Evolutionary conservation across 345 rosid genomes (phyloP).

Genomic region (Pistacia atlantica): DNA sequence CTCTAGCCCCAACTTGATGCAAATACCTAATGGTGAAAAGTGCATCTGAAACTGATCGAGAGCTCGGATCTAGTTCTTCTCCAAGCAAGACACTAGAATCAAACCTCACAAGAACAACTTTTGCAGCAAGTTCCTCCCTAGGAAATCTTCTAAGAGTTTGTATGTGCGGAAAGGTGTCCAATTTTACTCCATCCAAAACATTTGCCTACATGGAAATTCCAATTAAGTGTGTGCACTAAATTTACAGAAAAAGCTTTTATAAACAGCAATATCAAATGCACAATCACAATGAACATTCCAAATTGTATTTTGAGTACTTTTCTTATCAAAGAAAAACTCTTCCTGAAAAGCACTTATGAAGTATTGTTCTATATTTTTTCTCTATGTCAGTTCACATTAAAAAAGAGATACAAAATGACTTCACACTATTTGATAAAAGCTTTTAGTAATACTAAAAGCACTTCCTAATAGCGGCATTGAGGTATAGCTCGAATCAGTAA

Average conservation of each 20-base stretch:
- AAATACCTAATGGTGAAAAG: conserved; percentile 52
- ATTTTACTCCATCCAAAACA: conserved; percentile 30
- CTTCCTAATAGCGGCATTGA: too few relatives aligned
- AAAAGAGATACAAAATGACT: too few relatives aligned
- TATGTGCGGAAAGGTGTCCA: conserved; percentile 45
- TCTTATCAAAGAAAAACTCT: too few relatives aligned
- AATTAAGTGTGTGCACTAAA: conserved; percentile 13
- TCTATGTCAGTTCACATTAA: too few relatives aligned
- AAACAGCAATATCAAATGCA: too few relatives aligned
- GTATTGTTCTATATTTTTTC: too few relatives aligned
- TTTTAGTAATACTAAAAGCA: too few relatives aligned
- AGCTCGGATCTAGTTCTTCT: conserved; percentile 37
- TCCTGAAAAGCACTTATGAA: too few relatives aligned
- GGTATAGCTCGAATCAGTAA: background rate
- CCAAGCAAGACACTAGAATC: conserved; percentile 50
- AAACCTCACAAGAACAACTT: conserved; percentile 74
- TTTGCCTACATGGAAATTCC: conserved; percentile 33
- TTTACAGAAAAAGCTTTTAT: background rate
- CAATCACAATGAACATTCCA: too few relatives aligned
- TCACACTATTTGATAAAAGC: too few relatives aligned
- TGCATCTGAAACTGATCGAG: conserved; percentile 37
- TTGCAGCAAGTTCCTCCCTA: conserved; percentile 47
- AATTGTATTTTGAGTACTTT: too few relatives aligned
- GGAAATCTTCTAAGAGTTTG: conserved; percentile 63
- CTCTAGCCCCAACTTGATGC: conserved; percentile 48